A percentile compares a stretch with the other conserved stretches of the same genome.
Evolutionary conservation across 306 rosid species (phyloP).

Genomic region (Citrullus amarus): DNA sequence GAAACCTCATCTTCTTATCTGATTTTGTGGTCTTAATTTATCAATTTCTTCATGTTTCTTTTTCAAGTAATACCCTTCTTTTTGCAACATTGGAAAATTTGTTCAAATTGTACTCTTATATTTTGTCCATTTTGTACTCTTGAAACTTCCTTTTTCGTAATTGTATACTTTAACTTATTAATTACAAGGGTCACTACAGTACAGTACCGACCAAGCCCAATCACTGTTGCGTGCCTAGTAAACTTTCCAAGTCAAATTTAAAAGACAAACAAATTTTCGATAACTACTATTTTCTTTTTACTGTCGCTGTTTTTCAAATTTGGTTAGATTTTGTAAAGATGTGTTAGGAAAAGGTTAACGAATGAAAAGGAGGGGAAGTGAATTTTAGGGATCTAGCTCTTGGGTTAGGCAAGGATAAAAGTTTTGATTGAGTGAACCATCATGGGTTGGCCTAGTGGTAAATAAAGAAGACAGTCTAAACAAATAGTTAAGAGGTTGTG

Average conservation of each 20-base stretch:
- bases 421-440: not conserved
- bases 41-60: not conserved
- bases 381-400: not conserved
- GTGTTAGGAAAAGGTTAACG: not conserved
- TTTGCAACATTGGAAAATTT: not conserved
- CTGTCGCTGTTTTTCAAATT: not conserved
- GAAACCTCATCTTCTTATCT: not conserved
- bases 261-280: no score
- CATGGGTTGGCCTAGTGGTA: no score
- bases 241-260: no score
- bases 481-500: no score
- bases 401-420: not conserved
- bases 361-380: not conserved
- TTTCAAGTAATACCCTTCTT: not conserved
- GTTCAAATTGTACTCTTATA: not conserved
- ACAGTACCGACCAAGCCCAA: not conserved
- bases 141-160: not conserved
- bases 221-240: not conserved
- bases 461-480: no score
- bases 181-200: not conserved
- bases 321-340: not conserved
- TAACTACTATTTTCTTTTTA: no score
- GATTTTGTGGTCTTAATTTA: not conserved
- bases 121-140: not conserved
- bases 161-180: not conserved